These are phyloP conservation scores for Leccinum rimulosum DNA, from an alignment of 768 basidiomycete genomes.

Conservation along the genomic window DNA sequence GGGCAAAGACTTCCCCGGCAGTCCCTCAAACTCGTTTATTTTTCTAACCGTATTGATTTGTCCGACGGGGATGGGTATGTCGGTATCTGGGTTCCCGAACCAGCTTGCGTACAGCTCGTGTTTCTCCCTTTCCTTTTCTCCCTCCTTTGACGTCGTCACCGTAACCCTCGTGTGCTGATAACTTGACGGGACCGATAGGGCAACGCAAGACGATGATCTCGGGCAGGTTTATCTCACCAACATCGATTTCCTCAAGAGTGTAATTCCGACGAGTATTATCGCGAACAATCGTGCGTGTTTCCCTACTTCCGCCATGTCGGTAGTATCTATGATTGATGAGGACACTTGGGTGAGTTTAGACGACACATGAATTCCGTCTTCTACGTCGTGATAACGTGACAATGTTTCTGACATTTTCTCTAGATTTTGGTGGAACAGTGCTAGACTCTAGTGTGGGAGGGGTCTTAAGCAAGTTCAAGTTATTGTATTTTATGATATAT, in stretches of 20 bases:
- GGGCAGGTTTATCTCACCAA: constrained; percentile 38
- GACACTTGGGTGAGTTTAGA: no score
- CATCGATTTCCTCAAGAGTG: constrained; percentile 66
- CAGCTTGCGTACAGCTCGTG: constrained; percentile 67
- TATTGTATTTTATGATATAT: no score
- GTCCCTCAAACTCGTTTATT: constrained; percentile 80
- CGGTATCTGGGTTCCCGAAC: constrained; percentile 49
- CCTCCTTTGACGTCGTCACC: neutral
- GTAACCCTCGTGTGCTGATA: neutral
- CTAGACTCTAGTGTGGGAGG: no score
- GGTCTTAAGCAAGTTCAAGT: no score
- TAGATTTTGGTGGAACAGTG: no score
- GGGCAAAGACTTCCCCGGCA: constrained; percentile 66
- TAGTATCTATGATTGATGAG: no score
- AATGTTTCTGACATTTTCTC: no score
- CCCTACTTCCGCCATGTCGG: no score
- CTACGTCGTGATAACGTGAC: no score
- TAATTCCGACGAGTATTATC: constrained; percentile 91
- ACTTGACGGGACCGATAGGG: constrained; percentile 40
- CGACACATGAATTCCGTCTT: no score
- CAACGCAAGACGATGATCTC: constrained; percentile 92
- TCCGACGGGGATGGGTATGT: constrained; percentile 97
- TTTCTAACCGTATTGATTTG: constrained; percentile 93
- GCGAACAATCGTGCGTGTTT: constrained; percentile 35
- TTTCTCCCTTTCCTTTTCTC: no score